Conservation (phyloP, 2,329 filamentous ascomycete genomes). For the Sporothrix mexicana region DNA sequence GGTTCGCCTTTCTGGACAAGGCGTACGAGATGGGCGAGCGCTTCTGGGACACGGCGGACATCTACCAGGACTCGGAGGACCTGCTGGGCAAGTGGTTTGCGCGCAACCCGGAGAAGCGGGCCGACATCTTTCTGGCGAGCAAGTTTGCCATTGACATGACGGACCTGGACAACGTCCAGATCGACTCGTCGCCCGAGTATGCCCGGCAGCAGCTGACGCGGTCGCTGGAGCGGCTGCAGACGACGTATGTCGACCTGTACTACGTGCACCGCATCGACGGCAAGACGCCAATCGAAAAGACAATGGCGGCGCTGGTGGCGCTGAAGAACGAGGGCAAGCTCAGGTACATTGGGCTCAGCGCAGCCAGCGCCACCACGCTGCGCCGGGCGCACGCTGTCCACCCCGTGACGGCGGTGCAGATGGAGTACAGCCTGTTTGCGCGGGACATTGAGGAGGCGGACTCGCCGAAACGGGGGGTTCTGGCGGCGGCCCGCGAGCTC, state of each 20-base stretch:
- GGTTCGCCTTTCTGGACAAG: conserved; percentile 50
- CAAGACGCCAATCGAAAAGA: conserved; percentile 53
- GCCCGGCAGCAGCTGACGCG: conserved; percentile 40
- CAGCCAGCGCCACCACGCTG: conserved; percentile 56
- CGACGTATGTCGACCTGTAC: conserved; percentile 61
- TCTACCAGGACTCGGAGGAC: conserved; percentile 53
- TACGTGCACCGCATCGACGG: conserved; percentile 59
- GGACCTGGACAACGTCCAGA: conserved; percentile 35
- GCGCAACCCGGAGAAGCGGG: conserved; percentile 47
- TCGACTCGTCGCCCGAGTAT: conserved; percentile 44
- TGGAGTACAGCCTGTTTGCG: conserved; percentile 51
- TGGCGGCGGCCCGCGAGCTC: conserved; percentile 53
- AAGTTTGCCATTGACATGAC: conserved; percentile 37
- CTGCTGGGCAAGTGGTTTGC: conserved; percentile 53
- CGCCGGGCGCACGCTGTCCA: conserved; percentile 58
- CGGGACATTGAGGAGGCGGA: conserved; percentile 62
- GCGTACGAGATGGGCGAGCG: conserved; percentile 50
- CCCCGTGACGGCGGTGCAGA: conserved; percentile 54
- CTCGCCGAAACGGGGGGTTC: conserved; percentile 46
- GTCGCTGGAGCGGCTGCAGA: conserved; percentile 55
- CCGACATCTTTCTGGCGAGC: conserved; percentile 51
- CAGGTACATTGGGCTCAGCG: conserved; percentile 61
- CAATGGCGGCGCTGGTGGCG: conserved; percentile 54
- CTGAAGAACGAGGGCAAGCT: conserved; percentile 60
- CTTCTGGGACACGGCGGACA: conserved; percentile 53